phyloP scores from a whole-genome alignment of 148 eudicot species.

The Linanthus parryae region DNA sequence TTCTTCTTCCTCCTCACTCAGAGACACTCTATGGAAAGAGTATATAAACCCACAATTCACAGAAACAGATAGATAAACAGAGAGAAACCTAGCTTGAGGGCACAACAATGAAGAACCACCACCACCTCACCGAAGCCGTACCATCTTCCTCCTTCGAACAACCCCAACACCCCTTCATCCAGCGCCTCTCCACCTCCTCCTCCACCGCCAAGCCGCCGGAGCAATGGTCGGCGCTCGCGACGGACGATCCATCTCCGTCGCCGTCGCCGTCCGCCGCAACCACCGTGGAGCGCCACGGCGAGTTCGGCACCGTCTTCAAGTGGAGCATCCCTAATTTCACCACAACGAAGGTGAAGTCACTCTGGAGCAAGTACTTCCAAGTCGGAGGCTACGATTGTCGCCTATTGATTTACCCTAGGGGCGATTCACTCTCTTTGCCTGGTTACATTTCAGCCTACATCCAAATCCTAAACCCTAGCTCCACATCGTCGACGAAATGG shows the following conservation, averaged over 20 bases:
- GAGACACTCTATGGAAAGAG: no score
- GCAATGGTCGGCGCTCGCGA: constrained; percentile 18
- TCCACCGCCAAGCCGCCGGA: neutral
- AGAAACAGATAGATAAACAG: no score
- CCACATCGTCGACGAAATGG: constrained; percentile 55
- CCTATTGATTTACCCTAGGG: constrained; percentile 61
- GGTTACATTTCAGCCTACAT: constrained; percentile 61
- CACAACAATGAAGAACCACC: no score
- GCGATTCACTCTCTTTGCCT: constrained; percentile 70
- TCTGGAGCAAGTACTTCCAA: constrained; percentile 76
- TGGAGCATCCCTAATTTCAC: constrained; percentile 70
- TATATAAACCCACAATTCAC: no score
- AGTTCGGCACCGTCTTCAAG: no score
- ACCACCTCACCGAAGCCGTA: no score
- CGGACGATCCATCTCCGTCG: constrained; percentile 46
- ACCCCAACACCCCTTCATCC: neutral
- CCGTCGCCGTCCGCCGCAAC: constrained; percentile 35
- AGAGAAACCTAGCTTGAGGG: no score
- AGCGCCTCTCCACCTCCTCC: neutral
- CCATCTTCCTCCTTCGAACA: no score
- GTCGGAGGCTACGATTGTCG: constrained; percentile 81
- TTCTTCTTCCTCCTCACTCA: no score
- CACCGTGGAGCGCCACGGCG: no score
- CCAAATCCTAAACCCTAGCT: constrained; percentile 58
- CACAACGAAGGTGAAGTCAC: constrained; percentile 45